These are phyloP conservation scores for Aegilops speltoides DNA, from an alignment of 176 grass and related monocot genomes.

Conservation along the genomic window DNA sequence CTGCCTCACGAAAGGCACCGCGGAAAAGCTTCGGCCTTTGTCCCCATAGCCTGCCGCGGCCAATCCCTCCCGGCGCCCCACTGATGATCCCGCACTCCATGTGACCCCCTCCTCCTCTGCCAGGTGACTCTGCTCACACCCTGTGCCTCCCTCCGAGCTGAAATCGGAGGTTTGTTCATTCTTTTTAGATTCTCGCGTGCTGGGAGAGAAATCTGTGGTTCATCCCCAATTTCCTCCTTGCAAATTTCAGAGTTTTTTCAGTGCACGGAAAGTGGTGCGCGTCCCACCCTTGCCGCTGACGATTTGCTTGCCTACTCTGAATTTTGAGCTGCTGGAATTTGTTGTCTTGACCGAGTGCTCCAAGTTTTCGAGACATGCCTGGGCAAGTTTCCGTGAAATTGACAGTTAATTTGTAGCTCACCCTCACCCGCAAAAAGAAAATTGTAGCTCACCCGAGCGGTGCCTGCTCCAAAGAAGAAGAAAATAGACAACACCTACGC, in stretches of 20 bases:
- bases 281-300: no score
- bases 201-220: no score
- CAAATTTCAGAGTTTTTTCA: background rate
- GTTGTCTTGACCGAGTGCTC: no score
- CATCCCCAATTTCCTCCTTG: background rate
- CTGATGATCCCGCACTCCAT: background rate
- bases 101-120: background rate
- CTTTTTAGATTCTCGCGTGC: background rate
- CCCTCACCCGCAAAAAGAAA: no score
- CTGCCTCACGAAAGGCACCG: constrained; percentile 33
- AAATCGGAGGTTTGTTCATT: background rate
- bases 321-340: no score
- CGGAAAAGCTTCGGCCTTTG: constrained; percentile 1
- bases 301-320: no score
- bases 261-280: background rate
- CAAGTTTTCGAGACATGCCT: no score
- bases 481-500: no score
- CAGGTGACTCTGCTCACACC: background rate
- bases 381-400: no score
- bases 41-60: background rate
- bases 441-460: no score
- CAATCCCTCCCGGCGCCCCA: background rate
- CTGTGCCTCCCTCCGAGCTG: background rate
- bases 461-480: no score
- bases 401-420: background rate